Percentiles rank a stretch among this genome's conserved stretches.
phyloP scores from a whole-genome alignment of 345 rosid species.

The Iberis pinnata region DNA sequence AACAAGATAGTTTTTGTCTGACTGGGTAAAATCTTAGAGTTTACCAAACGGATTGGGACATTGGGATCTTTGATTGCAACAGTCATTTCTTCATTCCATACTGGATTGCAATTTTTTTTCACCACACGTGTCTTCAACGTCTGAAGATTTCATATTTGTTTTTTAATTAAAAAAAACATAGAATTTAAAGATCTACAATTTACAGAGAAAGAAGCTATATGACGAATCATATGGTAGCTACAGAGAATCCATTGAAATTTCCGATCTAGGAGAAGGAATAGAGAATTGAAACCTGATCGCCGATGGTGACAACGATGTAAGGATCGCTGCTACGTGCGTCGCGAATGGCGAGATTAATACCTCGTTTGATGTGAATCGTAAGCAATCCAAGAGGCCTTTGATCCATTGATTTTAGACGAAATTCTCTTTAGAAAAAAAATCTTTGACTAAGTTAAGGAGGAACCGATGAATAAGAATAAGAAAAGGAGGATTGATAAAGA shows the following conservation, averaged over 20 bases:
- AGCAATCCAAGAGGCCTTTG: conserved; percentile 38
- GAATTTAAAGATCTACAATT: too few species aligned
- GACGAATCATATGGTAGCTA: too few species aligned
- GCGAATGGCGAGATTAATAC: conserved; percentile 42
- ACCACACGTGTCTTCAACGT: background rate
- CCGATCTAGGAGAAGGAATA: too few species aligned
- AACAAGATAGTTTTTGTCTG: too few species aligned
- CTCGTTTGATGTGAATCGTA: conserved; percentile 37
- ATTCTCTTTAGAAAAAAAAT: background rate
- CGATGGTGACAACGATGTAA: conserved; percentile 42
- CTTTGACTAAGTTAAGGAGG: conserved; percentile 2
- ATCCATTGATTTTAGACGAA: conserved; percentile 35
- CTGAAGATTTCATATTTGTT: too few species aligned
- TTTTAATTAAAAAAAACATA: too few species aligned
- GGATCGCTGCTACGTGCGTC: conserved; percentile 53
- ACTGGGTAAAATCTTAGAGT: too few species aligned
- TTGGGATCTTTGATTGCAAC: conserved; percentile 45
- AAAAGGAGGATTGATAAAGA: background rate
- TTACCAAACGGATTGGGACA: conserved; percentile 52
- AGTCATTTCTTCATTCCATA: conserved; percentile 48
- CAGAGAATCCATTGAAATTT: too few species aligned
- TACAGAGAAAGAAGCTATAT: too few species aligned
- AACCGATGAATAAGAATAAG: background rate
- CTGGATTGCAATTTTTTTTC: background rate
- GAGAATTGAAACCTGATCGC: conserved; percentile 47